Base-by-base conservation (phyloP, 202 grass and related monocot species). In the Hordeum pubiflorum region DNA sequence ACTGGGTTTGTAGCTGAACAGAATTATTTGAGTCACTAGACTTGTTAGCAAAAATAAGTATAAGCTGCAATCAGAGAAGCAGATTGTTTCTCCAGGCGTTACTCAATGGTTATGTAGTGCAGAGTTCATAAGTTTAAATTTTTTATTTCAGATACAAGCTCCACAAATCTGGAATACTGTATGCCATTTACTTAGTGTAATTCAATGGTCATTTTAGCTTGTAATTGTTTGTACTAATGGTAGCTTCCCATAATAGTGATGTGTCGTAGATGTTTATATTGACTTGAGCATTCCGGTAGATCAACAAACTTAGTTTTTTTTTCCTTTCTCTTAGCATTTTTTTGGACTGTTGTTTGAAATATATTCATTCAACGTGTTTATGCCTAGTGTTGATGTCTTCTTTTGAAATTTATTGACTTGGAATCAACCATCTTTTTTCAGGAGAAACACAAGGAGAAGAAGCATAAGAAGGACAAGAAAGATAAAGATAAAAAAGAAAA, bases 401-500 rank as follows among this genome's bases (percentile, higher is more conserved):
- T 50, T 31, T 72, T 9, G 15, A 32, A 4, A 69, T 32, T 78
- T 60, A 1, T 64, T 84, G 52, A 84, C 39, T 33, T 44, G 20
- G 2, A 43, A 74, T 11, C 29, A 33, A 10, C 21, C 2, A 60
- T 66, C 14, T 31, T 39, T 44, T 86, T 78, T 82, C 84, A 92
- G 90, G 90, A 89, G 59, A 92, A 92, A 68, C 84, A 87, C 41
- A 92, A 87, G 59, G 87, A 92, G 60, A 89, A 87, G 90, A 92
- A 92, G 66, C 90, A 84, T 84, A 89, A 92, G 80, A 92, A 91
- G 58, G 89, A 91, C 41, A 91, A 85, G 89, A 87, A 79, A 69
- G 86, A 89, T 11, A 92, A 78, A 89, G 87, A 84, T 64, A 86
- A 63, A 66, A 92, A 92, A 87, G 90, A 87, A 81, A 88, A 77